Base-by-base conservation (phyloP, 1,139 yeast species). In the Scheffersomyces quercinus region DNA sequence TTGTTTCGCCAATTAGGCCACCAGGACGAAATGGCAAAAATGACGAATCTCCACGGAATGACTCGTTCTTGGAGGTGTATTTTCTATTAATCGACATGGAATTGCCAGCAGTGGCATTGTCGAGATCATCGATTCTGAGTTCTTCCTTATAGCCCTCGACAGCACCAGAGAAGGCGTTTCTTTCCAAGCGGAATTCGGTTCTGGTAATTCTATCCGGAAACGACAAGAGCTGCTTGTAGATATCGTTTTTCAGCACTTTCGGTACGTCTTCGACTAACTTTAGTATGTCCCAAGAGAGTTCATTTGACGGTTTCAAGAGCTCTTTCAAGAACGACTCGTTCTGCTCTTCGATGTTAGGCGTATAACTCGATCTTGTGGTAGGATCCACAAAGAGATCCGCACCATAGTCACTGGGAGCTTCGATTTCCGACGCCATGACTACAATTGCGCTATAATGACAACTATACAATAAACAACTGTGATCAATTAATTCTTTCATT, bases 21-120 rank as follows among this genome's bases (percentile, higher is more conserved):
- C 99, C 98, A 0, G 99, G 99, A 42, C 87, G 85, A 60, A 95
- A 93, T 0, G 99, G 99, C 56, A 93, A 68, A 56, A 79, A 88
- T 16, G 83, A 79, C 0, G 96, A 77, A 6, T 82, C 75, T 0
- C 98, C 98, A 38, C 78, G 71, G 2, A 88, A 68, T 3, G 83
- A 70, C 41, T 83, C 86, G 26, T 75, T 71, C 51, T 81, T 82
- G 3, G 85, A 74, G 6, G 83, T 81, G 51, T 83, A 81, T 47
- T 83, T 79, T 51, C 99, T 75, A 36, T 77, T 82, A 46, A 90
- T 62, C 2, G 95, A 83, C 41, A 90, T 68, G 0, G 96, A 87
- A 50, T 84, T 85, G 14, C 83, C 75, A 3, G 91, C 79, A 15
- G 65, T 68, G 15, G 85, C 82, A 46, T 75, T 74, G 37, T 74